Conservation (phyloP, 2,329 filamentous ascomycete genomes). For the Colletotrichum tropicicola region DNA sequence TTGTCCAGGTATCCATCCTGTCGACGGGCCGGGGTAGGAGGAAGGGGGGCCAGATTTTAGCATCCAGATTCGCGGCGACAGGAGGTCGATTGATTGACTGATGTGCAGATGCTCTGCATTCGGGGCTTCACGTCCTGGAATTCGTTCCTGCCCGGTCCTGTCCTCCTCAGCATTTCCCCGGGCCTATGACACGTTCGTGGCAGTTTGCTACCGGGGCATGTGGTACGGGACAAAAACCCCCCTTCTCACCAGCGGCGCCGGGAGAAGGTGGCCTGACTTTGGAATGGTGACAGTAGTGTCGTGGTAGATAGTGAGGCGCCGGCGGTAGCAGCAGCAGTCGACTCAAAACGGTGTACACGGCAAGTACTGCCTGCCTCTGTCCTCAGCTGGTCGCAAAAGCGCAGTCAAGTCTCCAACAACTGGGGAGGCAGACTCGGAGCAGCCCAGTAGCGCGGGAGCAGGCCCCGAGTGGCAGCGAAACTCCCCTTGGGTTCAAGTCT, state of each 20-base stretch:
- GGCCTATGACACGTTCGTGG: neutral
- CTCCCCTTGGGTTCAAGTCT: slow-evolving; percentile 5
- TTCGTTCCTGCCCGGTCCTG: neutral
- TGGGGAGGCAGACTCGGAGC: neutral
- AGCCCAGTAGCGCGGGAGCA: slow-evolving; percentile 5
- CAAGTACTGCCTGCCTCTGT: neutral
- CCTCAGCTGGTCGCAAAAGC: neutral
- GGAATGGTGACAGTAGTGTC: neutral
- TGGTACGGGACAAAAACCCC: neutral
- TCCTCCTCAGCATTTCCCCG: neutral
- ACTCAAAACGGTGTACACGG: neutral
- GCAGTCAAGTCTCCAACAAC: neutral
- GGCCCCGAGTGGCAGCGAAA: slow-evolving; percentile 26
- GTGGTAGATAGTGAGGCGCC: neutral
- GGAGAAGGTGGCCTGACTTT: neutral
- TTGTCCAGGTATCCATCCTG: slow-evolving; percentile 26
- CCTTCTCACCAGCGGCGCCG: neutral
- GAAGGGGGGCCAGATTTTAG: slow-evolving; percentile 7
- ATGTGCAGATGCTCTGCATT: slow-evolving; percentile 20
- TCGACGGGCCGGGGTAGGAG: slow-evolving; percentile 15
- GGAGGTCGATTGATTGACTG: slow-evolving; percentile 22
- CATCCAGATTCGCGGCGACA: slow-evolving; percentile 25
- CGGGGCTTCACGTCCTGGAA: neutral
- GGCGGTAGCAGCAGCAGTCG: too few relatives aligned
- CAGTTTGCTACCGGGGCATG: neutral